Conservation (phyloP, 2,329 filamentous ascomycete species). For the Epichloe brachyelytri region DNA sequence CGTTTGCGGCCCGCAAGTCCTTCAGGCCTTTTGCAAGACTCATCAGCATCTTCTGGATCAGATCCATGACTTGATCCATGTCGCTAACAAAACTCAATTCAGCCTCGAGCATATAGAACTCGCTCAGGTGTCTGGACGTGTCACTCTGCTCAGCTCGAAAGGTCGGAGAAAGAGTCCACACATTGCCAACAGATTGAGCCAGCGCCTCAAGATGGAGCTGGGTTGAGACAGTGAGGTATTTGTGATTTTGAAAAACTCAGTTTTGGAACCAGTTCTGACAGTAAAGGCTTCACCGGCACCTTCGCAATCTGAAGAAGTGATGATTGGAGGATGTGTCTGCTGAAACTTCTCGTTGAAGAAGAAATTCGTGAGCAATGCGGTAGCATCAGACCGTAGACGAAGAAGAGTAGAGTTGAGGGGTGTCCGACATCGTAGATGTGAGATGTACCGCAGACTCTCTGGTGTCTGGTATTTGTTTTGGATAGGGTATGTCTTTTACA, state of each 20-base stretch:
- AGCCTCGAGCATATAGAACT: slow-evolving; percentile 97
- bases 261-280: slow-evolving; percentile 35
- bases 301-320: slow-evolving; percentile 95
- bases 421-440: slow-evolving; percentile 73
- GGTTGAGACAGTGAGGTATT: slow-evolving; percentile 90
- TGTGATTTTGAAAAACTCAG: slow-evolving; percentile 69
- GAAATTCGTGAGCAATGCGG: slow-evolving; percentile 59
- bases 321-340: slow-evolving; percentile 83
- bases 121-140: slow-evolving; percentile 83
- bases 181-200: slow-evolving; percentile 73
- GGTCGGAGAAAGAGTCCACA: slow-evolving; percentile 88
- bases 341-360: slow-evolving; percentile 60
- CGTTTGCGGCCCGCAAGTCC: slow-evolving; percentile 28
- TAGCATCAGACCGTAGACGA: slow-evolving; percentile 69
- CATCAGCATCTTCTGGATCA: slow-evolving; percentile 69
- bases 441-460: slow-evolving; percentile 78
- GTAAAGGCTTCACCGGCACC: slow-evolving; percentile 90
- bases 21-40: slow-evolving; percentile 29
- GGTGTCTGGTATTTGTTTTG: slow-evolving; percentile 92
- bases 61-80: slow-evolving; percentile 58
- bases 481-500: slow-evolving; percentile 71
- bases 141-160: slow-evolving; percentile 92
- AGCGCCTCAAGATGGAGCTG: slow-evolving; percentile 92
- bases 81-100: slow-evolving; percentile 69
- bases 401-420: slow-evolving; percentile 70